Evolutionary conservation across 345 rosid species (phyloP).

Genomic region (Toxicodendron radicans): DNA sequence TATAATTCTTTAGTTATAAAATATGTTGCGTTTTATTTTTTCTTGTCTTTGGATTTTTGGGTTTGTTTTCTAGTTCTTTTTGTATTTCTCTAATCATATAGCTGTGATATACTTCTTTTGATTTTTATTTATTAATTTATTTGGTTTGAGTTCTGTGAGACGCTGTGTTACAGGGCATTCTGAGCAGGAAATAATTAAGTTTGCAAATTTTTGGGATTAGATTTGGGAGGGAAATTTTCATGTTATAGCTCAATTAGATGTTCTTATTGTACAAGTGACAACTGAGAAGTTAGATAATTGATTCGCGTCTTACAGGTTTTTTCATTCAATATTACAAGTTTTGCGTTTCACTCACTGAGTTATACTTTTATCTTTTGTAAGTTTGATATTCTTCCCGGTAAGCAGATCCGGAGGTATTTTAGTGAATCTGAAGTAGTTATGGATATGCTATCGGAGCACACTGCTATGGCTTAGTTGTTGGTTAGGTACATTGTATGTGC

Average conservation of each 20-base stretch:
- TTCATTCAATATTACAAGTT: no score
- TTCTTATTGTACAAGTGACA: no score
- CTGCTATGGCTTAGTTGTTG: background rate
- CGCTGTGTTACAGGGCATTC: background rate
- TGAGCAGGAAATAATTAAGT: background rate
- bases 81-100: background rate
- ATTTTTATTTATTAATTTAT: background rate
- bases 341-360: no score
- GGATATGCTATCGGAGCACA: background rate
- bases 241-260: no score
- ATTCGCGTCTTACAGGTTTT: no score
- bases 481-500: background rate
- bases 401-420: no score
- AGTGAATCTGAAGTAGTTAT: no score
- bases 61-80: background rate
- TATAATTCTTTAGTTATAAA: background rate
- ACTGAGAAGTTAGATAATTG: no score
- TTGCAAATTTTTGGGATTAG: background rate
- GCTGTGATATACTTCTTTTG: no score
- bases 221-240: constrained; percentile 6
- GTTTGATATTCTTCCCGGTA: no score
- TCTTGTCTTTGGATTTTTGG: background rate
- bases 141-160: background rate
- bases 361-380: no score
- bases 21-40: background rate